Conservation (phyloP, 352 stramenopile species). For the Peronosclerospora sorghi region DNA sequence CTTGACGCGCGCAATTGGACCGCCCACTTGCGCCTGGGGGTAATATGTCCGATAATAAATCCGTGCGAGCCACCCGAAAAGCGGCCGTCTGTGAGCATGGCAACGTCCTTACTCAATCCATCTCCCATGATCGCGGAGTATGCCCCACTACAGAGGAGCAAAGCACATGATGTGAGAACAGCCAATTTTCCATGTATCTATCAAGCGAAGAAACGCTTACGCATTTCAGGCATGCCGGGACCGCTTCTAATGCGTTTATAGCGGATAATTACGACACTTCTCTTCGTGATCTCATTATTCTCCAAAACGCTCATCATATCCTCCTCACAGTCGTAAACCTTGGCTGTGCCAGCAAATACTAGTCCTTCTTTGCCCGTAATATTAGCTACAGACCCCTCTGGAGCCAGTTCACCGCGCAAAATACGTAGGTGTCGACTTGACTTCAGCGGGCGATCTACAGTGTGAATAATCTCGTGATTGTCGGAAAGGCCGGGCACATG, state of each 20-base stretch:
- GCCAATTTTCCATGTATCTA: not conserved
- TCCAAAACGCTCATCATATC: slow-evolving; percentile 89
- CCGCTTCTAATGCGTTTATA: slow-evolving; percentile 97
- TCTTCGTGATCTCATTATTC: slow-evolving; percentile 89
- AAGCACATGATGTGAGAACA: slow-evolving; percentile 5
- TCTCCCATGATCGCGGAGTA: slow-evolving; percentile 94
- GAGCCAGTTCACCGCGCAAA: slow-evolving; percentile 93
- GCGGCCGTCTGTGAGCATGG: slow-evolving; percentile 95
- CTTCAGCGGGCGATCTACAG: slow-evolving; percentile 89
- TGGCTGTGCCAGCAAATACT: slow-evolving; percentile 56
- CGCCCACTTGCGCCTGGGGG: slow-evolving; percentile 95
- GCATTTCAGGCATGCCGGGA: slow-evolving; percentile 97
- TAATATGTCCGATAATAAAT: slow-evolving; percentile 99
- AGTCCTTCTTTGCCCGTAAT: slow-evolving; percentile 91
- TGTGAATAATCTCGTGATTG: slow-evolving; percentile 95
- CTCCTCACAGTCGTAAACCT: slow-evolving; percentile 96
- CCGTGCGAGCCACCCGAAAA: slow-evolving; percentile 97
- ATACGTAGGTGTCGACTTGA: slow-evolving; percentile 92
- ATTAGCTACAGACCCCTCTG: slow-evolving; percentile 92
- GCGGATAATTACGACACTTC: slow-evolving; percentile 97
- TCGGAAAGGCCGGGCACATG: slow-evolving; percentile 89
- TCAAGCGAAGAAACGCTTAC: slow-evolving; percentile 27
- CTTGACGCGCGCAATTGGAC: slow-evolving; percentile 93
- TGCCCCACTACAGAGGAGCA: slow-evolving; percentile 5
- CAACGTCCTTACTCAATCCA: slow-evolving; percentile 93